phyloP scores from a whole-genome alignment of 306 rosid genomes.

The Trifolium pratense region DNA sequence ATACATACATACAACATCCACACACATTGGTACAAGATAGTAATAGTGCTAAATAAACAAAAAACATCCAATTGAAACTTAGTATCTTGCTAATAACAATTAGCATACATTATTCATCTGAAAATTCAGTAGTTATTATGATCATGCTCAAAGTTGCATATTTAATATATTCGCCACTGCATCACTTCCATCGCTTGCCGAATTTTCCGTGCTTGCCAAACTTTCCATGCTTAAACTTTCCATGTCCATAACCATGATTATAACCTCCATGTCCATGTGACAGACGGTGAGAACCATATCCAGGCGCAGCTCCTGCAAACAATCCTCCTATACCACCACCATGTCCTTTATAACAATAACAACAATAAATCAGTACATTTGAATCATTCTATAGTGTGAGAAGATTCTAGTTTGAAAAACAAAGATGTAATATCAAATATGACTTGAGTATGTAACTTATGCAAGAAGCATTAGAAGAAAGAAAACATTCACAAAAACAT shows the following conservation, averaged over 20 bases:
- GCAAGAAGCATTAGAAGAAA: neutral
- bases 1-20: neutral
- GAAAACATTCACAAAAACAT: neutral
- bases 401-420: neutral
- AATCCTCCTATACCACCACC: constrained; percentile 47
- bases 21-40: neutral
- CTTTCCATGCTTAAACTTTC: constrained; percentile 80
- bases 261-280: constrained; percentile 70
- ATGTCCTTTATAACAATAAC: constrained; percentile 26
- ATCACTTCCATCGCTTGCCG: constrained; percentile 65
- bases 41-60: neutral
- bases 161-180: neutral
- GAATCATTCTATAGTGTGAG: too few relatives aligned
- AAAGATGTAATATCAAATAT: neutral
- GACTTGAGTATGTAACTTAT: neutral
- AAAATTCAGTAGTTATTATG: neutral
- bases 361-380: neutral
- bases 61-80: constrained; percentile 10
- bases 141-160: constrained; percentile 21
- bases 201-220: constrained; percentile 66
- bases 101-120: constrained; percentile 42
- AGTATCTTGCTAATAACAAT: constrained; percentile 26
- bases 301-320: constrained; percentile 52
- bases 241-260: constrained; percentile 54
- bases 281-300: constrained; percentile 58